phyloP scores from a whole-genome alignment of 495 filamentous ascomycete genomes.

The Aspergillus incahuasiensis region DNA sequence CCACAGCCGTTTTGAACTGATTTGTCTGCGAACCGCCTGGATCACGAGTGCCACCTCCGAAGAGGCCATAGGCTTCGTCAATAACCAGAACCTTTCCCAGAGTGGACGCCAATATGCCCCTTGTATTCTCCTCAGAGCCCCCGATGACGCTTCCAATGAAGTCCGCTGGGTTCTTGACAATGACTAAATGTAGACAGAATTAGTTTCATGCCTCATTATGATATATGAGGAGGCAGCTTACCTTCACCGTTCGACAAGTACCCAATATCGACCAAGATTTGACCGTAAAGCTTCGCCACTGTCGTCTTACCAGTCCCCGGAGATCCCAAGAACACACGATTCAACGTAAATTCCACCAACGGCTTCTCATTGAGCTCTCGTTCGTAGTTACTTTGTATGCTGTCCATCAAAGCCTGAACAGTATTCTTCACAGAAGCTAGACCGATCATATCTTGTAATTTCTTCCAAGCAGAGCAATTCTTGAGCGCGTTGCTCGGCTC shows the following conservation, averaged over 20 bases:
- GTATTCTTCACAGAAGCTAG: slow-evolving; percentile 59
- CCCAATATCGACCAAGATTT: slow-evolving; percentile 58
- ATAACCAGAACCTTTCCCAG: slow-evolving; percentile 72
- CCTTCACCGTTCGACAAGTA: slow-evolving; percentile 59
- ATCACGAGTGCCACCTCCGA: slow-evolving; percentile 22
- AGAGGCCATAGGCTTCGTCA: slow-evolving; percentile 67
- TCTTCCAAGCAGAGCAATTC: slow-evolving; percentile 51
- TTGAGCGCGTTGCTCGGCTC: slow-evolving; percentile 53
- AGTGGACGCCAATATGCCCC: slow-evolving; percentile 60
- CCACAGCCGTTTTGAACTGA: slow-evolving; percentile 57
- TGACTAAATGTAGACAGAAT: slow-evolving; percentile 29
- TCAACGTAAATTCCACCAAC: slow-evolving; percentile 55
- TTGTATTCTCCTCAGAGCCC: slow-evolving; percentile 65
- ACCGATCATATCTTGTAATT: slow-evolving; percentile 57
- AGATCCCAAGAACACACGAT: slow-evolving; percentile 65
- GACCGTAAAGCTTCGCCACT: slow-evolving; percentile 68
- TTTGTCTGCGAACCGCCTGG: slow-evolving; percentile 35
- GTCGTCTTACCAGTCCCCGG: slow-evolving; percentile 77
- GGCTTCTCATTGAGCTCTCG: slow-evolving; percentile 57
- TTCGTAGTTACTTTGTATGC: slow-evolving; percentile 56
- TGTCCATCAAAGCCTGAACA: slow-evolving; percentile 51
- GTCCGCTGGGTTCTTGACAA: slow-evolving; percentile 68
- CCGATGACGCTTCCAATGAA: slow-evolving; percentile 64
- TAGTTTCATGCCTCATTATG: background rate
- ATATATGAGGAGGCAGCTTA: slow-evolving; percentile 20